Evolutionary conservation across 768 basidiomycete genomes (phyloP).

Genomic region (Asterophora lycoperdoides): DNA sequence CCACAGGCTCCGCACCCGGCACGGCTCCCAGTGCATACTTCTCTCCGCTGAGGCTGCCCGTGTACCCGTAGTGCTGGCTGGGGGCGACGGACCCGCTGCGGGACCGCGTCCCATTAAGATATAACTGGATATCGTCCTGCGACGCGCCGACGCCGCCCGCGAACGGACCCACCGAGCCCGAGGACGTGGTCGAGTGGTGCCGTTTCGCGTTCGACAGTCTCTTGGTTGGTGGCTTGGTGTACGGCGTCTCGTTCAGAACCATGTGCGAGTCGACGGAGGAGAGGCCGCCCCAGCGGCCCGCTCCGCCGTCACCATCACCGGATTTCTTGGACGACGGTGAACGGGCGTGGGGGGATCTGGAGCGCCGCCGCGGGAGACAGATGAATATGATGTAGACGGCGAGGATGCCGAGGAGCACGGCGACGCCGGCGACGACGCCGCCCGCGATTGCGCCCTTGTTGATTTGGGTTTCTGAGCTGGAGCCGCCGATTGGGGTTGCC

Average conservation of each 20-base stretch:
- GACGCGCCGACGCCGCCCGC: background rate
- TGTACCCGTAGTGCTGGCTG: constrained; percentile 2
- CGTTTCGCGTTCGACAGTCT: constrained; percentile 1
- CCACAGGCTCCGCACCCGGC: background rate
- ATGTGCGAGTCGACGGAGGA: constrained; percentile 16
- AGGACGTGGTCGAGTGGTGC: constrained; percentile 5
- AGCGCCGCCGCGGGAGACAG: background rate
- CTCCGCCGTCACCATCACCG: background rate
- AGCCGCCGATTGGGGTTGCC: constrained; percentile 18
- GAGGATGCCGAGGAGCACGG: constrained; percentile 29
- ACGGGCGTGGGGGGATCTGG: constrained; percentile 3
- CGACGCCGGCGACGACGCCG: constrained; percentile 45
- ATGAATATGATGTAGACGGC: constrained; percentile 29
- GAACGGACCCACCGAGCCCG: background rate
- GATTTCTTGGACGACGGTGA: background rate
- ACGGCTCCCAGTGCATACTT: constrained; percentile 11
- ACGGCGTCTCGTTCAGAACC: constrained; percentile 2
- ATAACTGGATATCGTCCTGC: constrained; percentile 11
- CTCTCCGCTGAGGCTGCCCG: constrained; percentile 14
- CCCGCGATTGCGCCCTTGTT: constrained; percentile 48
- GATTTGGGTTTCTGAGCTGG: constrained; percentile 19
- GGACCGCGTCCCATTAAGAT: constrained; percentile 2
- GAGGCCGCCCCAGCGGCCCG: constrained; percentile 19
- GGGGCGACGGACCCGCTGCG: constrained; percentile 1
- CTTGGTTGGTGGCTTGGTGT: constrained; percentile 5